These are phyloP conservation scores for Salvia sclarea DNA, from an alignment of 305 asterid species.

Conservation along the genomic window DNA sequence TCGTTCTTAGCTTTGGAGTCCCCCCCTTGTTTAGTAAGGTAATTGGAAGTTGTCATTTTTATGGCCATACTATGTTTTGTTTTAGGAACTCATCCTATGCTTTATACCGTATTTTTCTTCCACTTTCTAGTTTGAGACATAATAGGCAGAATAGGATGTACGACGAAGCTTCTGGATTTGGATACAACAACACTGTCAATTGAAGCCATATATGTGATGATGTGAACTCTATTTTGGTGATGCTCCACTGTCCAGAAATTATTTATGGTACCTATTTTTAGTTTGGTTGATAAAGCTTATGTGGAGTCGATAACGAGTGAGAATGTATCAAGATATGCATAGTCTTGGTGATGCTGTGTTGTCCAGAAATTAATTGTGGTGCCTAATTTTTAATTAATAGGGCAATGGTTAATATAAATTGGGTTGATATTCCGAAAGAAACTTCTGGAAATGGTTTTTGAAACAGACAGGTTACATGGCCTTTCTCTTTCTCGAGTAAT, in stretches of 20 bases:
- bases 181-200: not conserved
- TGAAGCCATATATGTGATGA: constrained; percentile 4
- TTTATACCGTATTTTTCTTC: not conserved
- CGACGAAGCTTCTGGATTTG: not conserved
- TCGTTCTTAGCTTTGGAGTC: not conserved
- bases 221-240: not conserved
- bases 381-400: not conserved
- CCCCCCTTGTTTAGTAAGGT: not conserved
- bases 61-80: not conserved
- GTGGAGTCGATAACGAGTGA: not conserved
- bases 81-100: not conserved
- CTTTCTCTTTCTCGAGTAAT: not conserved
- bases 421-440: not conserved
- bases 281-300: not conserved
- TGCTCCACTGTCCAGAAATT: not conserved
- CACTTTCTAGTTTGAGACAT: not conserved
- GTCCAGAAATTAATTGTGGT: constrained; percentile 14
- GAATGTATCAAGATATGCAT: not conserved
- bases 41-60: not conserved
- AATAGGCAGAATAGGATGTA: not conserved
- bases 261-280: not conserved
- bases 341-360: constrained; percentile 2
- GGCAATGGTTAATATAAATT: not conserved
- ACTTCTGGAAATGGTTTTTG: not conserved
- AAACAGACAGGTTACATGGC: not conserved